Evolutionary conservation across 768 basidiomycete species (phyloP), one percentile per base, ranked within the genome.

Genomic region (Hypsizygus marmoreus): DNA sequence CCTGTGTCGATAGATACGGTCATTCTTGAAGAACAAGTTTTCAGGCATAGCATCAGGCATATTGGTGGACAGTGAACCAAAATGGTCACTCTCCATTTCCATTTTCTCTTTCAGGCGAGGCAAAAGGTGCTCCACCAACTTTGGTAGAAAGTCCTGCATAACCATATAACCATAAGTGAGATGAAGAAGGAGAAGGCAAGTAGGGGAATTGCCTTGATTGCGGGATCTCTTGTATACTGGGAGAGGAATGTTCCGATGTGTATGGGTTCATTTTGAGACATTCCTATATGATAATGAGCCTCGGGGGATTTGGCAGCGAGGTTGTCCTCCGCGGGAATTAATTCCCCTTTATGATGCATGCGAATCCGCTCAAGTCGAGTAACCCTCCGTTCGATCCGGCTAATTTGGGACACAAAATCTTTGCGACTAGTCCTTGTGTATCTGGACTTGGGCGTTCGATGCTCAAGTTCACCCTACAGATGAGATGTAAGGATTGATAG

Each of bases 1-100:
- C 29, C 31, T 33, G 34, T 44, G 49, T 7, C n/a, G 6, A 23
- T 38, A 50, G 2, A 50, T 11, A 5, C 43, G 34, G 17, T 50
- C n/a, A 6, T 38, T 23, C 11, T 50, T 13, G 35, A 50, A 2
- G 16, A 25, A 9, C 12, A 31, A 33, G 19, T 13, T 13, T 33
- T n/a, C n/a, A n/a, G n/a, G n/a, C n/a, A n/a, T n/a, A n/a, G n/a
- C n/a, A n/a, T n/a, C n/a, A n/a, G n/a, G n/a, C n/a, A n/a, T n/a
- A n/a, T 13, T 5, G 6, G 6, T 33, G 32, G 32, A n/a, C 4
- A 6, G 32, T 33, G 32, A 5, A 13, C 32, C 19, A n/a, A n/a
- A n/a, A 17, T 33, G 32, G 4, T 33, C 19, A n/a, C 32, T 33
- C n/a, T 5, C 12, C 6, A 33, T 33, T 33, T 17, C 32, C 12